Percentiles rank a stretch among this genome's conserved stretches.
Evolutionary conservation across 164 flowering plant genomes (phyloP).

Genomic region (Dillenia turbinata): DNA sequence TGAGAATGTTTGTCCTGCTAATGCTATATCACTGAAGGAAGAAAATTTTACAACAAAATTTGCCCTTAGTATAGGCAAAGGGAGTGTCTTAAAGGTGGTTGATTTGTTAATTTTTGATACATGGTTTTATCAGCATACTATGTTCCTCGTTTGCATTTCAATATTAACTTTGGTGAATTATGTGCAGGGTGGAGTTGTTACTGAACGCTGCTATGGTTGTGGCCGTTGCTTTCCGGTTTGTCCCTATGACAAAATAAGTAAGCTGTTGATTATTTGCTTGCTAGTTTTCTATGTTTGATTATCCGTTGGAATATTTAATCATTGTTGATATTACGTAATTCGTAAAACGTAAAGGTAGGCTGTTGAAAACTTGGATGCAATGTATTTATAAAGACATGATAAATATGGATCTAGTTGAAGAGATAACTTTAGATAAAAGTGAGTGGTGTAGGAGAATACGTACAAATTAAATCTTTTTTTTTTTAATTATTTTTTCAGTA

Average conservation of each 20-base stretch:
- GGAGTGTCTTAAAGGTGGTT: conserved; percentile 29
- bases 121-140: not conserved
- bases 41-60: conserved; percentile 4
- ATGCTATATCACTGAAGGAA: conserved; percentile 51
- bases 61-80: conserved; percentile 4
- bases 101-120: not conserved
- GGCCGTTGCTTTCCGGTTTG: conserved; percentile 85
- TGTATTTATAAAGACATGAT: no score
- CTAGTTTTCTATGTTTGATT: not conserved
- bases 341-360: no score
- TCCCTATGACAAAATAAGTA: conserved; percentile 84
- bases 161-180: not conserved
- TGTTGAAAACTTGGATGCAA: no score
- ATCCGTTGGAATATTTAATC: not conserved
- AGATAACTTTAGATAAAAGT: no score
- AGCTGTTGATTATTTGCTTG: conserved; percentile 2
- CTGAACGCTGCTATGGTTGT: conserved; percentile 90
- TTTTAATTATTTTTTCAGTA: no score
- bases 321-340: not conserved
- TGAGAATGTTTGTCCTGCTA: conserved; percentile 79
- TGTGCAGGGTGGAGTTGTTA: conserved; percentile 61
- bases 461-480: no score
- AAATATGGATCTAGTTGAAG: no score
- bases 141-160: no score
- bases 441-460: no score